phyloP scores from a whole-genome alignment of 1,284 basidiomycete species.

The Volvariella surrecta region DNA sequence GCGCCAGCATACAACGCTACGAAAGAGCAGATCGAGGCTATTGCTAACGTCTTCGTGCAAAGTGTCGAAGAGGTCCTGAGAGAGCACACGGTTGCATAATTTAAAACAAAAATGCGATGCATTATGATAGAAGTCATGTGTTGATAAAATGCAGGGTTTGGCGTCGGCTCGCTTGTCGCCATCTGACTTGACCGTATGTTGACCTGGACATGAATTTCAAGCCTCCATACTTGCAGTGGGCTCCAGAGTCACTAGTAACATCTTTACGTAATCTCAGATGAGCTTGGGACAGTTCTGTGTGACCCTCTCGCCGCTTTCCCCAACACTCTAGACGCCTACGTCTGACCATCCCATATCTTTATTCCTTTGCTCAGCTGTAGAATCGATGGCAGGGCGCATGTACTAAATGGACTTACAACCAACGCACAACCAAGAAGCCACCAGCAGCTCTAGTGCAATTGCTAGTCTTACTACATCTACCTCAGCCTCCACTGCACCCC shows the following conservation, averaged over 20 bases:
- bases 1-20: constrained; percentile 73
- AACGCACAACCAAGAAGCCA: constrained; percentile 59
- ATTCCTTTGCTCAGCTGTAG: constrained; percentile 27
- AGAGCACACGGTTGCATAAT: constrained; percentile 17
- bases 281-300: constrained; percentile 21
- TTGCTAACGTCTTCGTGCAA: constrained; percentile 52
- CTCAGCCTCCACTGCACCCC: constrained; percentile 27
- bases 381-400: constrained; percentile 76
- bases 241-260: no score
- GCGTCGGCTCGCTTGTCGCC: background rate
- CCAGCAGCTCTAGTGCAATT: constrained; percentile 50
- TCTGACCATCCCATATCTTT: constrained; percentile 18
- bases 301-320: constrained; percentile 19
- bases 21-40: constrained; percentile 53
- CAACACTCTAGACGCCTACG: constrained; percentile 20
- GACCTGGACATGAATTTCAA: no score
- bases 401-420: constrained; percentile 80
- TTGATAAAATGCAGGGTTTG: no score
- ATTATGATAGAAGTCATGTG: no score
- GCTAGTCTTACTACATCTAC: constrained; percentile 24
- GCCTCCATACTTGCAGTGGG: no score
- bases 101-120: no score
- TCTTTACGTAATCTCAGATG: constrained; percentile 13
- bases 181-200: no score
- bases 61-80: constrained; percentile 55